Base-by-base conservation (phyloP, 2,329 filamentous ascomycete genomes). In the Remersonia thermophila region DNA sequence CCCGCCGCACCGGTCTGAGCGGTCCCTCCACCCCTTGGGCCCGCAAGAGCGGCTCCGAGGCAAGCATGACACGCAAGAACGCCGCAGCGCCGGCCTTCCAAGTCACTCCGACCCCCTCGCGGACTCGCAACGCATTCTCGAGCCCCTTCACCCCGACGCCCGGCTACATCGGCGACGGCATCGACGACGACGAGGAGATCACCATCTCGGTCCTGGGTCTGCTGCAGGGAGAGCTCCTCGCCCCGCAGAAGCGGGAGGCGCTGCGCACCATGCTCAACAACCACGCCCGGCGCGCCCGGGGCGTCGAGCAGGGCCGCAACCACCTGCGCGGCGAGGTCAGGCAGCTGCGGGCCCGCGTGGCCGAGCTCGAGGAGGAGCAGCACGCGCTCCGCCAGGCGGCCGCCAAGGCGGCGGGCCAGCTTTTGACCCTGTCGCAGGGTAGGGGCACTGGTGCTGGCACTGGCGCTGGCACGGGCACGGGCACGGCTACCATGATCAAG, bases 201-300 rank as follows among this genome's bases (percentile, higher is more conserved):
- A 62, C 61, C 1, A 53, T 58, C 4, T 61, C 71, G 34, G 57
- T 77, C 27, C 60, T 76, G 54, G 43, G 47, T 0, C 47, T 77
- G 2, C 60, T 79, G 5, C 52, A 54, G 11, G 55, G 53, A 25
- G 57, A 65, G 34, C 46, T 55, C 10, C 41, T 75, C 12, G 55
- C 61, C 20, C 49, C 55, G 3, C 37, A 50, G 1, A 55, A 59
- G 1, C 53, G 61, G 6, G 37, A 43, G 2, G 54, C 49, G 17
- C 53, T 80, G 23, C 46, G 38, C 15, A 27, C 35, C 23, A 25
- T 17, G 9, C 42, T 50, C 26, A 40, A 47, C 33, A 13, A 13
- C 16, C 42, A 41, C 23, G 47, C 41, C 3, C 35, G 41, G 7
- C 30, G 38, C 15, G 33, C 32, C n/a, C 31, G 33, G 12, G 44